Base-by-base conservation (phyloP, 2,329 filamentous ascomycete species). In the Cadophora gregata region DNA sequence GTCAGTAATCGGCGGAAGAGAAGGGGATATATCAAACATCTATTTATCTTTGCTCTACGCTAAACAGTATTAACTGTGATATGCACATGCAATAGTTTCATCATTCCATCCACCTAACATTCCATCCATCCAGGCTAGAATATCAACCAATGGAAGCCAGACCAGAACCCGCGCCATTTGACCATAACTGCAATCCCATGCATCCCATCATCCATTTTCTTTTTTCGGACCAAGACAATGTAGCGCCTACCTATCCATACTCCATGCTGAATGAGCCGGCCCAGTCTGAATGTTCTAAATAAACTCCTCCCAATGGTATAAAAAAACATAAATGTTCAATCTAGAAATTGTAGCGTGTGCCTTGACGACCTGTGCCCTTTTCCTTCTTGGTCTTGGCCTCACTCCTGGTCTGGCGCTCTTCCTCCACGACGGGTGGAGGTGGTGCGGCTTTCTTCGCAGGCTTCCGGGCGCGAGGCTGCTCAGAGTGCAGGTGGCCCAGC, bases 401-500 rank as follows among this genome's bases (percentile, higher is more conserved):
- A 59, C 71, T 71, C 55, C 72, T 71, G 33, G 76, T 79, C 56
- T 75, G 79, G 64, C 79, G 79, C 72, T 82, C 85, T 59, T 79
- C 78, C 66, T 73, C 72, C 19, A 72, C 70, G 16, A 71, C 64
- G 19, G 69, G 65, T 9, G 70, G 62, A 38, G 61, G 59, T 21
- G 69, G 59, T 4, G 66, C 68, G 9, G 69, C 69, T 59, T 77
- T 77, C 68, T 75, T 77, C 14, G 71, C 68, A 50, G 70, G 71
- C 68, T 78, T 80, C 64, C 80, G 79, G 66, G 75, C 77, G 29
- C 83, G 82, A 33, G 83, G 82, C 64, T 85, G 83, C 67, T 90
- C 87, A 21, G 83, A 81, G 75, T 90, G 88, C 47, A 85, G 80
- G 77, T 90, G 84, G 1, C 88, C 87, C 55, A 85, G 75, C 60